These are phyloP conservation scores for Wickerhamomyces sp. DNA, from an alignment of 1,139 yeast genomes.

Conservation along the genomic window DNA sequence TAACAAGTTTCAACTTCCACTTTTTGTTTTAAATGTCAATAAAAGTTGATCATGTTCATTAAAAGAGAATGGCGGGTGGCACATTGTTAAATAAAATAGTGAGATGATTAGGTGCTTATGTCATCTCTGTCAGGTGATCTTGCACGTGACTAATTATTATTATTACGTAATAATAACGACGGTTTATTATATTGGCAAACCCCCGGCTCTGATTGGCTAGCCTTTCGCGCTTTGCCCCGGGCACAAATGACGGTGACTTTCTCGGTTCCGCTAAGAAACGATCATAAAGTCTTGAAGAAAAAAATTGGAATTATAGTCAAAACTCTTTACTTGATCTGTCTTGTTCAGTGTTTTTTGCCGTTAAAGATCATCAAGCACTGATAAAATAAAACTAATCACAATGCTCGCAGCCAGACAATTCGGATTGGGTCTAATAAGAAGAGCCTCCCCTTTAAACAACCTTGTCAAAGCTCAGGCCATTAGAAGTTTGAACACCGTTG, in stretches of 20 bases:
- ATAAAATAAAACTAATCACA: not conserved
- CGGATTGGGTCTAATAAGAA: conserved; percentile 5
- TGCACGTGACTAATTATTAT: not conserved
- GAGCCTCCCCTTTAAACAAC: not conserved
- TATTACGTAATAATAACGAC: not conserved
- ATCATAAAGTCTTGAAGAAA: too few relatives aligned
- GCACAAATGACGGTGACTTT: not conserved
- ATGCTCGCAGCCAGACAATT: conserved; percentile 3
- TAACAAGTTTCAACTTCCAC: too few relatives aligned
- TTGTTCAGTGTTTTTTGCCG: too few relatives aligned
- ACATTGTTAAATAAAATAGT: too few relatives aligned
- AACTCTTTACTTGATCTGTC: too few relatives aligned
- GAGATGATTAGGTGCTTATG: too few relatives aligned
- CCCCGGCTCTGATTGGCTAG: not conserved
- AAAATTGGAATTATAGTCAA: too few relatives aligned
- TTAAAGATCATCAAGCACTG: not conserved
- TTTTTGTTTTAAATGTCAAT: too few relatives aligned
- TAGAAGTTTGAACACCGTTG: conserved; percentile 49
- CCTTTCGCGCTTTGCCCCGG: not conserved
- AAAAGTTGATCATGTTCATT: too few relatives aligned
- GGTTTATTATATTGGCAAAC: not conserved
- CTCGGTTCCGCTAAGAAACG: not conserved
- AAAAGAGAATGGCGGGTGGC: too few relatives aligned
- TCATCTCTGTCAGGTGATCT: too few relatives aligned
- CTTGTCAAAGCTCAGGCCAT: conserved; percentile 9